These are phyloP conservation scores for Geranomyces variabilis DNA, from an alignment of 192 early-diverging fungal genomes.

Conservation along the genomic window DNA sequence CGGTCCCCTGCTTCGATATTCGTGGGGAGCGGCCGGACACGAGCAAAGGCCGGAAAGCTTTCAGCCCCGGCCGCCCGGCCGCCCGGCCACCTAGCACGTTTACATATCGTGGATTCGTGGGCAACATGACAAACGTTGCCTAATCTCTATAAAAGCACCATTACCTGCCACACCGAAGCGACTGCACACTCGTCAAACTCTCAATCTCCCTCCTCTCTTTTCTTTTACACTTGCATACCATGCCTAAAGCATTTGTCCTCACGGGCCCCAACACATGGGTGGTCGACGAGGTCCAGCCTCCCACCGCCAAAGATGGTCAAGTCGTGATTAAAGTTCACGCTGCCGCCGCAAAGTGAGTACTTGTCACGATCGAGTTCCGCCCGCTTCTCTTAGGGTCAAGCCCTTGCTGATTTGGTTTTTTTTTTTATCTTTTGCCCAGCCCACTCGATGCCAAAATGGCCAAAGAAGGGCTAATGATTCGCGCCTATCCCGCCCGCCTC, in stretches of 20 bases:
- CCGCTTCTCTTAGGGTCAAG: background rate
- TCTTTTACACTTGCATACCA: background rate
- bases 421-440: background rate
- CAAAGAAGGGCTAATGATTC: conserved; percentile 14
- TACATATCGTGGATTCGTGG: background rate
- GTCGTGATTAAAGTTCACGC: conserved; percentile 16
- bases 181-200: too few species aligned
- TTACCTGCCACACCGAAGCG: too few species aligned
- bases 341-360: conserved; percentile 21
- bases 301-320: conserved; percentile 16
- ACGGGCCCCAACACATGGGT: background rate
- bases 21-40: too few species aligned
- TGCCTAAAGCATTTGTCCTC: conserved; percentile 23
- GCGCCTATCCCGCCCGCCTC: conserved; percentile 25
- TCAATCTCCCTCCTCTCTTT: too few species aligned
- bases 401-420: background rate
- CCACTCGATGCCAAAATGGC: conserved; percentile 20
- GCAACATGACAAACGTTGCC: background rate
- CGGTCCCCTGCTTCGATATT: too few species aligned
- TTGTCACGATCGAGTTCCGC: background rate
- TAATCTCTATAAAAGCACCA: too few species aligned
- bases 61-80: too few species aligned
- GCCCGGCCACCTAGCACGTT: too few species aligned
- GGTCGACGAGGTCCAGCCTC: conserved; percentile 17
- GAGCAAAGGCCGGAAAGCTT: too few species aligned